A percentile compares a stretch with the other conserved stretches of the same genome.
These are phyloP conservation scores for Sergeia podlipaevii DNA, from an alignment of 208 protist genomes.

Conservation along the genomic window DNA sequence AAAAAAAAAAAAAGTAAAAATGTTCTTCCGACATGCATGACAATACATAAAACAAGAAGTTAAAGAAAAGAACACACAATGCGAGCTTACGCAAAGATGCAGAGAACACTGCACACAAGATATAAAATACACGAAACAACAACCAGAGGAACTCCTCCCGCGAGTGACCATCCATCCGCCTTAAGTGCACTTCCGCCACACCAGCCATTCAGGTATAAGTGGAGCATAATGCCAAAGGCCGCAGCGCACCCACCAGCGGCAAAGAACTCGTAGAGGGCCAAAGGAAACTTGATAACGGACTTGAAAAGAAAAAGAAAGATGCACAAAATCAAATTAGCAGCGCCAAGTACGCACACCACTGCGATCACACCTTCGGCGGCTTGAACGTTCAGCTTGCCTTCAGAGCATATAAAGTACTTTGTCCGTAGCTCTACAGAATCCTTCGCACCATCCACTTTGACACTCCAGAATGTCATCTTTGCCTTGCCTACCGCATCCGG, in stretches of 20 bases:
- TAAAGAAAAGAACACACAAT: too few relatives aligned
- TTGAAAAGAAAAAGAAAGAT: conserved; percentile 28
- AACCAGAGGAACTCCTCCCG: conserved; percentile 16
- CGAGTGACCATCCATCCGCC: conserved; percentile 13
- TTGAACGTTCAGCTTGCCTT: conserved; percentile 44
- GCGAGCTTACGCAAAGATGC: too few relatives aligned
- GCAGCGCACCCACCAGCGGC: conserved; percentile 10
- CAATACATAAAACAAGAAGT: too few relatives aligned
- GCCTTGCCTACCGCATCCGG: too few relatives aligned
- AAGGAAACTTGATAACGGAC: conserved; percentile 27
- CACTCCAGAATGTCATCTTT: too few relatives aligned
- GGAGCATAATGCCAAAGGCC: conserved; percentile 20
- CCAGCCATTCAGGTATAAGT: conserved; percentile 45
- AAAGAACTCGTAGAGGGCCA: conserved; percentile 34
- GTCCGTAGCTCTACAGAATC: too few relatives aligned
- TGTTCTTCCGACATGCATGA: too few relatives aligned
- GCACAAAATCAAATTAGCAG: conserved; percentile 31
- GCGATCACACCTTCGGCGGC: conserved; percentile 38
- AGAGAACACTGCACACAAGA: too few relatives aligned
- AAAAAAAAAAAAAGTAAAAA: too few relatives aligned
- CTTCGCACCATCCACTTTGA: too few relatives aligned
- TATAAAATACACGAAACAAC: conserved; percentile 17
- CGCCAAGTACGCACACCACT: conserved; percentile 28
- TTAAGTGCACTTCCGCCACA: conserved; percentile 19
- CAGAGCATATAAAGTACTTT: conserved; percentile 40